A percentile compares a stretch with the other conserved stretches of the same genome.
phyloP scores from a whole-genome alignment of 345 rosid species.

The Luvunga scandens region DNA sequence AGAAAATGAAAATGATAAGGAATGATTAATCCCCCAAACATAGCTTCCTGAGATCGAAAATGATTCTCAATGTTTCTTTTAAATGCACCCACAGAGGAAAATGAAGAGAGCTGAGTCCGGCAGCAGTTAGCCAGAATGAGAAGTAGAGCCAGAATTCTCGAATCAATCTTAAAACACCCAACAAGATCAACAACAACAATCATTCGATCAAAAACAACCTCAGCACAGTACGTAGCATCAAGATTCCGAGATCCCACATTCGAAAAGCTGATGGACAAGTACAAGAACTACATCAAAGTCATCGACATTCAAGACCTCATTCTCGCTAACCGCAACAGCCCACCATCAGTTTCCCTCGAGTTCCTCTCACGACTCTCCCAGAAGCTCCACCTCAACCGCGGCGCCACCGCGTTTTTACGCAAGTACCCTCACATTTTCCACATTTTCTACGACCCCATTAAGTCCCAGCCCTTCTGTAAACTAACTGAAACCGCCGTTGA shows the following conservation, averaged over 20 bases:
- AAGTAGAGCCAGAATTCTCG: neutral
- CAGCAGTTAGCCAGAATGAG: neutral
- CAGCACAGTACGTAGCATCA: conserved; percentile 70
- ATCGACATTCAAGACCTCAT: conserved; percentile 74
- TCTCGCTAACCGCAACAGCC: conserved; percentile 54
- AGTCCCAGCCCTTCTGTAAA: conserved; percentile 60
- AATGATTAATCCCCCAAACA: neutral
- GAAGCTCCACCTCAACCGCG: conserved; percentile 79
- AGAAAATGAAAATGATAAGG: neutral
- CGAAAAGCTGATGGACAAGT: conserved; percentile 84
- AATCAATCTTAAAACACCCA: conserved; percentile 1
- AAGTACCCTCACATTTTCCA: conserved; percentile 77
- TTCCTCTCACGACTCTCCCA: conserved; percentile 82
- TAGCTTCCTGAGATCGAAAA: neutral
- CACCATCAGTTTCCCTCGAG: conserved; percentile 67
- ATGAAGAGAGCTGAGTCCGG: neutral
- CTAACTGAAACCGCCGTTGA: conserved; percentile 53
- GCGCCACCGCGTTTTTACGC: conserved; percentile 70
- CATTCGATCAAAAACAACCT: conserved; percentile 58
- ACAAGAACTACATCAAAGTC: conserved; percentile 78
- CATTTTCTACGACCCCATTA: conserved; percentile 54
- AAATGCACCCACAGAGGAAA: too few species aligned
- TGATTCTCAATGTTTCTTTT: neutral
- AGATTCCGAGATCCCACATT: conserved; percentile 77
- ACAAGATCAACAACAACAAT: neutral